Evolutionary conservation across 169 alveolate species (phyloP).

Genomic region (Plasmodium sp.): DNA sequence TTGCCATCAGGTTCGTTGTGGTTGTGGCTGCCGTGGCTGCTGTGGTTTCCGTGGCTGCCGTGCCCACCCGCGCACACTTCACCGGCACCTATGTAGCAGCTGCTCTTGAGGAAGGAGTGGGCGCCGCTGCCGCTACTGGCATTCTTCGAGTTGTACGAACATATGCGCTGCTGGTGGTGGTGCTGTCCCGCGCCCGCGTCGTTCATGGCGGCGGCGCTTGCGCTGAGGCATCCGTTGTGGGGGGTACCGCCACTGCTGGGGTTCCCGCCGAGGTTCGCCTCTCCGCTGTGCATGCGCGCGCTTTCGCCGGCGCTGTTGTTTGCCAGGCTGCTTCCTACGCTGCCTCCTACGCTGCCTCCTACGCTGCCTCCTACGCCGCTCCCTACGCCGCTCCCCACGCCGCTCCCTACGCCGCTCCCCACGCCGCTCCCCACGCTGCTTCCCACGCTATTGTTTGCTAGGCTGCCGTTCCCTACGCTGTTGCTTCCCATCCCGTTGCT

Average conservation of each 20-base stretch:
- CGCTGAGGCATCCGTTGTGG: neutral
- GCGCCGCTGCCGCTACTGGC: neutral
- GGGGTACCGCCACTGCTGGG: neutral
- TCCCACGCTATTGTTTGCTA: neutral
- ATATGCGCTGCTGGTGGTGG: neutral
- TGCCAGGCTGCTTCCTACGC: neutral
- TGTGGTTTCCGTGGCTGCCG: neutral
- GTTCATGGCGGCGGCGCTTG: neutral
- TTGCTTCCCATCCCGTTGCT: neutral
- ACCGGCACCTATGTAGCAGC: neutral
- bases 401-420: too few relatives aligned
- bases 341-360: too few relatives aligned
- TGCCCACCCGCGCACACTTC: neutral
- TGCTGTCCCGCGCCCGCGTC: neutral
- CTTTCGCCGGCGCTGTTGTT: neutral
- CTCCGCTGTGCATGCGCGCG: neutral
- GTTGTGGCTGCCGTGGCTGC: neutral
- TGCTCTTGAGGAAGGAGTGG: constrained; percentile 2
- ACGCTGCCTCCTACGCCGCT: too few relatives aligned
- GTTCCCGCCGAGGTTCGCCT: neutral
- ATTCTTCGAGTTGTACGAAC: constrained; percentile 8
- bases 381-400: too few relatives aligned
- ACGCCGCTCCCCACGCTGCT: too few relatives aligned
- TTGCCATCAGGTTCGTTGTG: neutral
- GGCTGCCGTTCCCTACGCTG: too few relatives aligned